phyloP scores from a whole-genome alignment of 306 rosid genomes.

The Erythrophleum fordii region DNA sequence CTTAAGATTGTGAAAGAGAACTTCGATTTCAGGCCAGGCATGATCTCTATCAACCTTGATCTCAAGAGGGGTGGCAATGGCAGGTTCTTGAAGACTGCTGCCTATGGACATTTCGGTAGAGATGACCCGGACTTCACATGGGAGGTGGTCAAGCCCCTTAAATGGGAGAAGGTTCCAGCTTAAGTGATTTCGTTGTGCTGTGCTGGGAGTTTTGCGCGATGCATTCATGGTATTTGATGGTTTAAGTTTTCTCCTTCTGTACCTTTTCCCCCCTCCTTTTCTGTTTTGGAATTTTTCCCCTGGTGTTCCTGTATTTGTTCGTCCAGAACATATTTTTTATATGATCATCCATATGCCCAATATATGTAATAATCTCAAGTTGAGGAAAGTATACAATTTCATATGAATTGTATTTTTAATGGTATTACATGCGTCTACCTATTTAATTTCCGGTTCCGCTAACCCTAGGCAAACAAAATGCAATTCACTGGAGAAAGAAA shows the following conservation, averaged over 20 bases:
- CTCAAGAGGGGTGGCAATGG: slow-evolving; percentile 59
- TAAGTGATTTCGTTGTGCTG: slow-evolving; percentile 31
- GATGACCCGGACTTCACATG: slow-evolving; percentile 62
- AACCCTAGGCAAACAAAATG: not conserved
- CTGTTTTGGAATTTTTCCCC: not conserved
- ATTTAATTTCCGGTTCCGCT: not conserved
- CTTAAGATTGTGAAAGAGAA: slow-evolving; percentile 54
- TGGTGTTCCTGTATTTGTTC: slow-evolving; percentile 38
- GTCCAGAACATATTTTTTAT: slow-evolving; percentile 12
- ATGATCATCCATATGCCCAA: slow-evolving; percentile 13
- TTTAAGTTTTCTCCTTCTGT: not conserved
- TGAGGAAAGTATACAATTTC: slow-evolving; percentile 16
- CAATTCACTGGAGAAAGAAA: not conserved
- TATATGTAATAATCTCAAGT: slow-evolving; percentile 30
- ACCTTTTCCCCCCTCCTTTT: not conserved
- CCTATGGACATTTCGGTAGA: slow-evolving; percentile 59
- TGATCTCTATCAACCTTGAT: slow-evolving; percentile 63
- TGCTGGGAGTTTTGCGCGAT: slow-evolving; percentile 24
- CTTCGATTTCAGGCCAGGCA: slow-evolving; percentile 57
- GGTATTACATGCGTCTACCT: not conserved
- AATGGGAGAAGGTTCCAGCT: slow-evolving; percentile 56
- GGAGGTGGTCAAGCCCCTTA: slow-evolving; percentile 69
- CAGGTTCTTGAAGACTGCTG: slow-evolving; percentile 60
- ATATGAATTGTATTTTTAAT: slow-evolving; percentile 3
- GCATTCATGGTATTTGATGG: slow-evolving; percentile 17